Conservation (phyloP, 2,329 filamentous ascomycete genomes). For the Penicillium corylophilum region DNA sequence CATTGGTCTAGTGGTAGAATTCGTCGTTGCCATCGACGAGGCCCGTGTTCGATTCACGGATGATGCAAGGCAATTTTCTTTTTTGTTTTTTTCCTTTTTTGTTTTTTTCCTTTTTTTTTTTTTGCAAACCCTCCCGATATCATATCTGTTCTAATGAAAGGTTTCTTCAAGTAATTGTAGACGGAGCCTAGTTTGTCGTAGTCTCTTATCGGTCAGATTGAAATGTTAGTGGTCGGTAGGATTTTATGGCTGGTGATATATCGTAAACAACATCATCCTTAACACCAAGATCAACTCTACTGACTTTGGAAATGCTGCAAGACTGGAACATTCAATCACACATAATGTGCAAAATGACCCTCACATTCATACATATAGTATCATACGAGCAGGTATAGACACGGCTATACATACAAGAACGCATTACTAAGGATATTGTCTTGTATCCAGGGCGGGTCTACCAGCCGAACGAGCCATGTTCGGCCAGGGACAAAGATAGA, state of each 20-base stretch:
- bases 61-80: constrained; percentile 33
- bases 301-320: no score
- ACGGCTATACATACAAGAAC: neutral
- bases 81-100: no score
- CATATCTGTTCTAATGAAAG: no score
- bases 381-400: no score
- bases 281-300: neutral
- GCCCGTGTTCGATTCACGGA: constrained; percentile 50
- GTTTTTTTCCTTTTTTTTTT: neutral
- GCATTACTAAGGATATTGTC: neutral
- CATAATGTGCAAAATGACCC: neutral
- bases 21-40: constrained; percentile 49
- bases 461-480: neutral
- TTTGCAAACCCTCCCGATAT: no score
- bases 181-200: no score
- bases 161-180: no score
- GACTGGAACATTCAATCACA: no score
- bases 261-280: neutral
- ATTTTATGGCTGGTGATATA: neutral
- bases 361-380: neutral
- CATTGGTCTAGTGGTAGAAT: constrained; percentile 49
- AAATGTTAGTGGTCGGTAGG: no score
- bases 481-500: neutral
- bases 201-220: no score
- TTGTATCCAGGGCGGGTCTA: neutral